phyloP scores from a whole-genome alignment of 192 early-diverging fungal genomes.

The Coemansia sp. region DNA sequence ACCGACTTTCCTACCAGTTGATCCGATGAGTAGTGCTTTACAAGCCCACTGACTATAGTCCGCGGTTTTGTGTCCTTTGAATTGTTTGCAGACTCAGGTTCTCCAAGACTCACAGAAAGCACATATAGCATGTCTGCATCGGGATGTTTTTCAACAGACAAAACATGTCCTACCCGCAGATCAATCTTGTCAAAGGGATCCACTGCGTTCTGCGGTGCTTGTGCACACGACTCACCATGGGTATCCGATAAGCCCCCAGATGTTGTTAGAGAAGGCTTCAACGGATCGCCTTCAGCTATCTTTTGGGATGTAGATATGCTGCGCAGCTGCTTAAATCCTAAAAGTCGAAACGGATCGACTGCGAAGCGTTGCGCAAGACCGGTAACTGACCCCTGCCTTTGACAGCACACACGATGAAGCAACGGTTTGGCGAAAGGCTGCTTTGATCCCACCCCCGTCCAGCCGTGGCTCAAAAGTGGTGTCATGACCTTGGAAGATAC shows the following conservation, averaged over 20 bases:
- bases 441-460: no score
- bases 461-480: no score
- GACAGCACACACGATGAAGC: neutral
- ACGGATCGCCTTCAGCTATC: neutral
- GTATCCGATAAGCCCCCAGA: neutral
- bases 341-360: neutral
- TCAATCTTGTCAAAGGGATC: slow-evolving; percentile 27
- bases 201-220: neutral
- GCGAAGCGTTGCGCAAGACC: neutral
- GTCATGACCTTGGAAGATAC: no score
- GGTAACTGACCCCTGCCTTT: neutral
- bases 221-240: neutral
- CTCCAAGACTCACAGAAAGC: slow-evolving; percentile 28
- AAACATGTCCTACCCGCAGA: slow-evolving; percentile 21
- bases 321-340: neutral
- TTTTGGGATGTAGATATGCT: neutral
- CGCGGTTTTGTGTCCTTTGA: neutral
- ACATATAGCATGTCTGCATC: slow-evolving; percentile 31
- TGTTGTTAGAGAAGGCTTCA: neutral
- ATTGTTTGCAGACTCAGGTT: neutral
- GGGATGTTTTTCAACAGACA: slow-evolving; percentile 12
- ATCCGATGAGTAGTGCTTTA: slow-evolving; percentile 22
- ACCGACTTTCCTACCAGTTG: slow-evolving; percentile 18
- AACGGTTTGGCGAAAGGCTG: neutral
- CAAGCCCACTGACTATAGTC: slow-evolving; percentile 37